These are phyloP conservation scores for Aquilaria malaccensis DNA, from an alignment of 345 rosid genomes.

Conservation along the genomic window DNA sequence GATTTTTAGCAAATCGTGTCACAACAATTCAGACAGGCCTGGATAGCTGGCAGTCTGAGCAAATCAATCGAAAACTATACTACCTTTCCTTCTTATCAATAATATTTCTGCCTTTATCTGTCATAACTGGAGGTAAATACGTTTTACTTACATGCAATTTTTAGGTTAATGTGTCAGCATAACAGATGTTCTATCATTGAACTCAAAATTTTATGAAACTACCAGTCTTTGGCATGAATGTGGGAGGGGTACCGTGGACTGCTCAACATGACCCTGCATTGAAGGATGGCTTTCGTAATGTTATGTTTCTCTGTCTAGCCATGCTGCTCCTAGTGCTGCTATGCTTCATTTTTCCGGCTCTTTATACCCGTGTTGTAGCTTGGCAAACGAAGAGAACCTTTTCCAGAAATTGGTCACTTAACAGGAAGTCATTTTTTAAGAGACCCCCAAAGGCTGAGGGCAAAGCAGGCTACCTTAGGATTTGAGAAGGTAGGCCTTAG, in stretches of 20 bases:
- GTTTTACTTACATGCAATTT: background rate
- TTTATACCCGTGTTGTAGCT: conserved; percentile 37
- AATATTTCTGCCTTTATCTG: conserved; percentile 83
- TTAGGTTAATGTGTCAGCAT: too few species aligned
- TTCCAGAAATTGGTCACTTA: conserved; percentile 63
- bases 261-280: conserved; percentile 53
- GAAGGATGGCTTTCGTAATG: conserved; percentile 78
- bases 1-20: conserved; percentile 91
- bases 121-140: conserved; percentile 84
- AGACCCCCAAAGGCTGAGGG: conserved; percentile 40
- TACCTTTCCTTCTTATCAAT: conserved; percentile 95
- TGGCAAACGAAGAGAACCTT: conserved; percentile 48
- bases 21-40: conserved; percentile 86
- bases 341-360: conserved; percentile 63
- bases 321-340: conserved; percentile 48
- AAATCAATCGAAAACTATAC: conserved; percentile 85
- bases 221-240: conserved; percentile 97
- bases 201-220: background rate
- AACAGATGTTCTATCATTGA: background rate
- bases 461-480: conserved; percentile 67
- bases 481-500: conserved; percentile 24
- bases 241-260: conserved; percentile 99
- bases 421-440: conserved; percentile 59
- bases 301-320: conserved; percentile 62
- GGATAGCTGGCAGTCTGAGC: conserved; percentile 96